phyloP scores from a whole-genome alignment of 2,329 filamentous ascomycete species.

The Madurella fahalii region DNA sequence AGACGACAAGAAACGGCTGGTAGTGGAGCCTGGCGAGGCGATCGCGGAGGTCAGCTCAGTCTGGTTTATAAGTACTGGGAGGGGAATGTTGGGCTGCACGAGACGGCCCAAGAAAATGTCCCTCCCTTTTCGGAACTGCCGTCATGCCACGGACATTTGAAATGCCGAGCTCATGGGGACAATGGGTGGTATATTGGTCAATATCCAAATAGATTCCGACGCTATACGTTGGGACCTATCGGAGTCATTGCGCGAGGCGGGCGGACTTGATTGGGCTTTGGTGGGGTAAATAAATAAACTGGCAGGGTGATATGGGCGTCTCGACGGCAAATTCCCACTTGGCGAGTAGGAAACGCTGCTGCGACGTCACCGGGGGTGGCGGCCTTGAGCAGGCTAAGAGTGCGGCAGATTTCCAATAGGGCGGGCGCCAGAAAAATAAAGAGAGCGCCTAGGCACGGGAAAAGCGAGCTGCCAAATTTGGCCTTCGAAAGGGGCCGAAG shows the following conservation, averaged over 20 bases:
- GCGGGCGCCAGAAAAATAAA: conserved; percentile 1
- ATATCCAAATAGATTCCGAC: conserved; percentile 15
- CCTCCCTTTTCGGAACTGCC: conserved; percentile 10
- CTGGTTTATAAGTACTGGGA: conserved; percentile 1
- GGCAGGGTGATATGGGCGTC: conserved; percentile 7
- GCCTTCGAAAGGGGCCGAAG: conserved; percentile 7
- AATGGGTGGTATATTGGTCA: conserved; percentile 7
- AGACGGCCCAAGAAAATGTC: not conserved
- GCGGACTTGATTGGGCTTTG: not conserved
- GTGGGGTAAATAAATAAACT: conserved; percentile 17
- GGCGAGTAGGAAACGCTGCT: not conserved
- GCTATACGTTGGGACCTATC: conserved; percentile 9
- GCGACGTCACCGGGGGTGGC: conserved; percentile 12
- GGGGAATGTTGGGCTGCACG: not conserved
- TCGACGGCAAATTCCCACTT: conserved; percentile 11
- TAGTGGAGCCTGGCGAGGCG: not conserved
- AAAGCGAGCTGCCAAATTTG: conserved; percentile 10
- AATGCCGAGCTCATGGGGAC: conserved; percentile 15
- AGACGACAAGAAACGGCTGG: not conserved
- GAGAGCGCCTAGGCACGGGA: not conserved
- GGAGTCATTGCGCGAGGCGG: not conserved
- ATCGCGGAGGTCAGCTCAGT: not conserved
- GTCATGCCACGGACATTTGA: not conserved
- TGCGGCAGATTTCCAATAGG: conserved; percentile 20
- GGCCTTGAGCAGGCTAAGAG: conserved; percentile 4